A percentile compares a stretch with the other conserved stretches of the same genome.
Evolutionary conservation across 805 yeast species (phyloP).

Genomic region (Metschnikowia orientalis): DNA sequence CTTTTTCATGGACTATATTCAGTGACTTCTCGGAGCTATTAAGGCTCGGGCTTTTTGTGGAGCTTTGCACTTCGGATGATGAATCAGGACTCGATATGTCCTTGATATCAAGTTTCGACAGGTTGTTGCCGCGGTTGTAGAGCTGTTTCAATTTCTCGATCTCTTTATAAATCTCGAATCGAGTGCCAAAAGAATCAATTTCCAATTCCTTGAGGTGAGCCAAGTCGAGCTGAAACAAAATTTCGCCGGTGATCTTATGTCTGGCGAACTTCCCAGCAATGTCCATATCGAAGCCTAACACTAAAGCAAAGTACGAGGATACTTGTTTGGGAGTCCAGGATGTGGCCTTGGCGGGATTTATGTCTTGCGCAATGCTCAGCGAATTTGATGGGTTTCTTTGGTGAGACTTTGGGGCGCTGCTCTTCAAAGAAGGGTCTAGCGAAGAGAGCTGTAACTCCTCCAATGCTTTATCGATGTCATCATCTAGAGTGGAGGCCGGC

Average conservation of each 20-base stretch:
- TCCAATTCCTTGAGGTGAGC: conserved; percentile 87
- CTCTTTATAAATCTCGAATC: conserved; percentile 88
- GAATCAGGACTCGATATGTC: not conserved
- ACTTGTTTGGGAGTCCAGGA: conserved; percentile 89
- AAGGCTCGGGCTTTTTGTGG: conserved; percentile 1
- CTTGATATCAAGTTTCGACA: conserved; percentile 5
- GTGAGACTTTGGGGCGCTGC: not conserved
- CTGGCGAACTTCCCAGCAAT: conserved; percentile 77
- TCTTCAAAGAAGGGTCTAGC: conserved; percentile 12
- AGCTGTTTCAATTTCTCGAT: conserved; percentile 60
- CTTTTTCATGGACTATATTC: too few relatives aligned
- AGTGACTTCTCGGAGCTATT: conserved; percentile 21
- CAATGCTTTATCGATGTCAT: conserved; percentile 63
- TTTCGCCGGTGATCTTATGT: conserved; percentile 86
- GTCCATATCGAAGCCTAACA: conserved; percentile 65
- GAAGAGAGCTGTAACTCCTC: conserved; percentile 47
- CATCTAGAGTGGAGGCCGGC: conserved; percentile 47
- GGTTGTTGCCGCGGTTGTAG: conserved; percentile 9
- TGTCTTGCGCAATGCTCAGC: conserved; percentile 20
- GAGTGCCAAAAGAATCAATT: conserved; percentile 87
- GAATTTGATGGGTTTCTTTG: conserved; percentile 7
- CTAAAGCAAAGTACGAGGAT: conserved; percentile 62
- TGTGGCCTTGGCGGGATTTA: conserved; percentile 47
- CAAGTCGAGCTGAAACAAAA: conserved; percentile 79
- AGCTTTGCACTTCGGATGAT: conserved; percentile 18